These are phyloP conservation scores for Globisporangium emineosum DNA, from an alignment of 352 stramenopile genomes.

Conservation along the genomic window DNA sequence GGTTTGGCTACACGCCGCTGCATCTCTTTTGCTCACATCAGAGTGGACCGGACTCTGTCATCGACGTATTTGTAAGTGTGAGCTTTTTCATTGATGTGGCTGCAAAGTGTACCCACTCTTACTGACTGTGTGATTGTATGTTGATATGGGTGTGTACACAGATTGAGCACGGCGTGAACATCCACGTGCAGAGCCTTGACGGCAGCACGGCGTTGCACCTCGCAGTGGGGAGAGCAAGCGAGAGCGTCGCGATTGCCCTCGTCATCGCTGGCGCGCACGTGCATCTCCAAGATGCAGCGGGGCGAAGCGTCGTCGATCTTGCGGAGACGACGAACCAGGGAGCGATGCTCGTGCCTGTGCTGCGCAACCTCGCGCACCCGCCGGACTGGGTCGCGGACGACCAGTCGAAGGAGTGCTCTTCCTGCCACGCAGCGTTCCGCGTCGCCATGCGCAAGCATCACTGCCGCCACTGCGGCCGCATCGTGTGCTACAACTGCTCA, in stretches of 20 bases:
- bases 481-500: conserved; percentile 85
- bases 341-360: conserved; percentile 72
- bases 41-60: conserved; percentile 55
- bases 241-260: conserved; percentile 67
- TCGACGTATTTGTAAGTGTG: conserved; percentile 79
- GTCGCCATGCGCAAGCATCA: conserved; percentile 85
- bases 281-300: conserved; percentile 75
- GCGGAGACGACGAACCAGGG: conserved; percentile 81
- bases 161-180: conserved; percentile 79
- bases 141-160: conserved; percentile 16
- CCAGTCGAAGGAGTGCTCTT: conserved; percentile 66
- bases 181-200: conserved; percentile 79
- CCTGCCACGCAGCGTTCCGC: conserved; percentile 68
- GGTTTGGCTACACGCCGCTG: conserved; percentile 84
- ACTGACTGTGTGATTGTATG: neutral
- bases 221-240: conserved; percentile 67
- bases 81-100: neutral
- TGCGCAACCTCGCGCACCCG: conserved; percentile 64
- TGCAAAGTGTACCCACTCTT: neutral
- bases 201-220: conserved; percentile 83
- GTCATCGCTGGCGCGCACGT: conserved; percentile 75
- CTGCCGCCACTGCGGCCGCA: conserved; percentile 79
- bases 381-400: conserved; percentile 73
- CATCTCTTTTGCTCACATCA: conserved; percentile 87
- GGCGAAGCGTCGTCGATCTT: conserved; percentile 79